These are phyloP conservation scores for Cocos nucifera DNA, from an alignment of 176 grass and related monocot species.

Conservation along the genomic window DNA sequence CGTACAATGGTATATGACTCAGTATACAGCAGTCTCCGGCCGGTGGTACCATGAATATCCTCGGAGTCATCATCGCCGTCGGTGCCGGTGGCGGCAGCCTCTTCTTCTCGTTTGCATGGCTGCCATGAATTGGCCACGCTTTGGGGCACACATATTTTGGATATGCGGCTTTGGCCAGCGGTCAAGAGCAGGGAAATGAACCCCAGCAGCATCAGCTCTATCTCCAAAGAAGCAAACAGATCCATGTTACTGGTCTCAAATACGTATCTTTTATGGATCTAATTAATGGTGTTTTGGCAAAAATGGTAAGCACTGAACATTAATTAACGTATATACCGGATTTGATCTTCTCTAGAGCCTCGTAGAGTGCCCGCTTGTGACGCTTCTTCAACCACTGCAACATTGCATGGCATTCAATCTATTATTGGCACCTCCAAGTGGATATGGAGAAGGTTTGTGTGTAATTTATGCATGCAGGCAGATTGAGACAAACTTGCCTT, in stretches of 20 bases:
- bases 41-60: no score
- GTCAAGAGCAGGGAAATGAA: conserved; percentile 15
- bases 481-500: conserved; percentile 1
- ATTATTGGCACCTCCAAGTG: no score
- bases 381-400: conserved; percentile 12
- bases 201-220: conserved; percentile 16
- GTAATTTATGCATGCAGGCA: no score
- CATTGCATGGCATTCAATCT: neutral
- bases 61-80: no score
- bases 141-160: conserved; percentile 3
- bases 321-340: neutral
- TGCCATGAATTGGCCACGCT: conserved; percentile 12
- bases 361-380: conserved; percentile 5
- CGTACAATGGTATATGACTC: neutral
- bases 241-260: no score
- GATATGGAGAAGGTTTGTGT: no score
- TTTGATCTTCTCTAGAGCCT: conserved; percentile 19
- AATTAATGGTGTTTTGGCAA: no score
- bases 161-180: neutral
- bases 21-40: neutral
- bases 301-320: no score
- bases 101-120: conserved; percentile 1
- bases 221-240: no score
- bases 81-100: neutral
- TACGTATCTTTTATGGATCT: no score